A percentile compares a stretch with the other conserved stretches of the same genome.
phyloP scores from a whole-genome alignment of 2,329 filamentous ascomycete genomes.

The Calcarisporium arbuscula region DNA sequence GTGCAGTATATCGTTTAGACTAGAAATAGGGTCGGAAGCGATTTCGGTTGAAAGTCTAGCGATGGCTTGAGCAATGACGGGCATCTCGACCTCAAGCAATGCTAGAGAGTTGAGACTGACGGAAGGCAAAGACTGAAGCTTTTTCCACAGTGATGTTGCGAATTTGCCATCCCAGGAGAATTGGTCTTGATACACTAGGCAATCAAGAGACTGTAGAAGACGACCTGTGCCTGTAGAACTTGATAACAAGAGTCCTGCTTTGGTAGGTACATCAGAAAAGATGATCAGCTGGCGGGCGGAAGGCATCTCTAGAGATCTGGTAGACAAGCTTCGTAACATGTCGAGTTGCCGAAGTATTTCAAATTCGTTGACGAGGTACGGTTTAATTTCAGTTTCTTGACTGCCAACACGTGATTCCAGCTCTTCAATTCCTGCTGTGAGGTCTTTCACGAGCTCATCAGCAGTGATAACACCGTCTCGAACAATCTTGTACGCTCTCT shows the following conservation, averaged over 20 bases:
- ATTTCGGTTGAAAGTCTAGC: constrained; percentile 43
- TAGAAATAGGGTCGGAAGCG: constrained; percentile 39
- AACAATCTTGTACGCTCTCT: constrained; percentile 50
- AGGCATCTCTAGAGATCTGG: too few species aligned
- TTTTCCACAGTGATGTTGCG: constrained; percentile 44
- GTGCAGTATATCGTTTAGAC: constrained; percentile 43
- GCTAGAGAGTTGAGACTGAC: constrained; percentile 55
- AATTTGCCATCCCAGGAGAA: constrained; percentile 35
- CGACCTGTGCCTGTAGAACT: constrained; percentile 28
- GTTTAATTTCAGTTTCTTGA: constrained; percentile 32
- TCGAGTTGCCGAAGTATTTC: constrained; percentile 49
- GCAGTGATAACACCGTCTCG: constrained; percentile 34
- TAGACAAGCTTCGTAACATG: too few species aligned
- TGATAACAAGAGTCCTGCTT: constrained; percentile 25
- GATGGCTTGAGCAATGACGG: constrained; percentile 51
- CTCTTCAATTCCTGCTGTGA: constrained; percentile 44
- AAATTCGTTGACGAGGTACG: constrained; percentile 50
- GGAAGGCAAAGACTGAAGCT: constrained; percentile 42
- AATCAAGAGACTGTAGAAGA: constrained; percentile 41
- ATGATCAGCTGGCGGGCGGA: constrained; percentile 39
- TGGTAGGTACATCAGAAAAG: constrained; percentile 37
- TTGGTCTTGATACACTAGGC: constrained; percentile 33
- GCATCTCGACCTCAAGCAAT: constrained; percentile 59
- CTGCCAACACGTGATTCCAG: constrained; percentile 41
- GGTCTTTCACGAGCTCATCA: constrained; percentile 40